Percentiles rank a stretch among this genome's conserved stretches.
phyloP scores from a whole-genome alignment of 345 rosid genomes.

The Citrus maxima region DNA sequence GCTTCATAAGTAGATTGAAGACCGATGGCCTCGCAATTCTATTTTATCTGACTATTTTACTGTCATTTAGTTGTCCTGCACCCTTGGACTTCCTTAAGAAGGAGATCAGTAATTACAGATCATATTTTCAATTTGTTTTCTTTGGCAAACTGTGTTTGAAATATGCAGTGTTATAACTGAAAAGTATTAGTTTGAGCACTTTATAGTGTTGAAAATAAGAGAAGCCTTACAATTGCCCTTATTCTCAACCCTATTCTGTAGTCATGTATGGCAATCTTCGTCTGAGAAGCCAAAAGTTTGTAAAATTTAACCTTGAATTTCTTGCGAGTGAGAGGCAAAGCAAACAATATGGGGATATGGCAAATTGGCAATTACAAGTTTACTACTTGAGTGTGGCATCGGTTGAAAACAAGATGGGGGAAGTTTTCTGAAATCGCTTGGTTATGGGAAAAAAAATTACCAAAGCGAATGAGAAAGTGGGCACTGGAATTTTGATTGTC shows the following conservation, averaged over 20 bases:
- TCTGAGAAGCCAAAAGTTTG: neutral
- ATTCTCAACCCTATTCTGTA: neutral
- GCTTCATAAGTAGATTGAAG: neutral
- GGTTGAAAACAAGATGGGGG: neutral
- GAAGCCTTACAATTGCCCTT: neutral
- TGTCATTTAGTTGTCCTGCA: neutral
- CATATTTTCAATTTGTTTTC: neutral
- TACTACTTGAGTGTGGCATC: neutral
- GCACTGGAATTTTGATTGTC: too few relatives aligned
- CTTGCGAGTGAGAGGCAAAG: neutral
- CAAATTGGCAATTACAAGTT: too few relatives aligned
- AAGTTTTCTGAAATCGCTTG: neutral
- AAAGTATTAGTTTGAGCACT: neutral
- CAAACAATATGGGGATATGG: neutral
- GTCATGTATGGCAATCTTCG: neutral
- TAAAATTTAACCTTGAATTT: neutral
- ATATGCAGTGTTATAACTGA: neutral
- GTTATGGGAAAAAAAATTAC: neutral
- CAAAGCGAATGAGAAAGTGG: too few relatives aligned
- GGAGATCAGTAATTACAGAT: neutral
- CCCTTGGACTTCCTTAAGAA: neutral
- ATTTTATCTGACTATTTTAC: neutral
- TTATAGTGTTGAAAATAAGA: neutral
- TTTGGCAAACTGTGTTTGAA: neutral
- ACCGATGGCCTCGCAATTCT: neutral